Base-by-base conservation (phyloP, 2,329 filamentous ascomycete genomes). In the Pseudogymnoascus sp. region DNA sequence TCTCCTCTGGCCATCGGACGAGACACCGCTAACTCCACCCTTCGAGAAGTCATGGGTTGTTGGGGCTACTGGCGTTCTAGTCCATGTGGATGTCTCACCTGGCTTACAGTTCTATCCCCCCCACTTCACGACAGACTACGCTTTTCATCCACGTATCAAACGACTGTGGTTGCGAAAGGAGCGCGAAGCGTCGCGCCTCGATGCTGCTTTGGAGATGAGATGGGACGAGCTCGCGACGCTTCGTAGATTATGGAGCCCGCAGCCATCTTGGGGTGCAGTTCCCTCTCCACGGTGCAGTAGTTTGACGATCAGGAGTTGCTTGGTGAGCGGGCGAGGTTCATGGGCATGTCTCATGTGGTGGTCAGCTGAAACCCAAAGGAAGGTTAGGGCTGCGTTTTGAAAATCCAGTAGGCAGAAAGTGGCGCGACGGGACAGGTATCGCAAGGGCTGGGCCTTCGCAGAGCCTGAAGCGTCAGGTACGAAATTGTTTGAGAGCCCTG, bases 111-210 rank as follows among this genome's bases (percentile, higher is more conserved):
- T 16, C 25, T 18, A n/a, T 16, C 42, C 46, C 46, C 42, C 46
- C 46, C 25, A 56, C 46, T 56, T 18, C 46, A 53, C n/a, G 23
- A n/a, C 46, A 18, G n/a, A 56, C 25, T 56, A 34, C 46, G 25
- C 8, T 31, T 56, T 53, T 31, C 46, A 56, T 53, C 46, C 46
- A 53, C 46, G 46, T 53, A 53, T 53, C 46, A 53, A 53, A 53
- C 14, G 3, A 18, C 46, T 31, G 6, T 31, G 43, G 46, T 53
- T 53, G 23, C 14, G 46, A n/a, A 53, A n/a, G 25, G 14, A 16
- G 25, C 16, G 25, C 25, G 46, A 56, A 16, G 25, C 25, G 46
- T 31, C 23, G n/a, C 25, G 46, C 46, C 14, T 53, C 25, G 25
- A 53, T 31, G 9, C n/a, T 56, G 46, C n/a, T 34, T 56, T 56